phyloP scores from a whole-genome alignment of 2,329 filamentous ascomycete genomes.

The Sporothrix brunneoviolacea region DNA sequence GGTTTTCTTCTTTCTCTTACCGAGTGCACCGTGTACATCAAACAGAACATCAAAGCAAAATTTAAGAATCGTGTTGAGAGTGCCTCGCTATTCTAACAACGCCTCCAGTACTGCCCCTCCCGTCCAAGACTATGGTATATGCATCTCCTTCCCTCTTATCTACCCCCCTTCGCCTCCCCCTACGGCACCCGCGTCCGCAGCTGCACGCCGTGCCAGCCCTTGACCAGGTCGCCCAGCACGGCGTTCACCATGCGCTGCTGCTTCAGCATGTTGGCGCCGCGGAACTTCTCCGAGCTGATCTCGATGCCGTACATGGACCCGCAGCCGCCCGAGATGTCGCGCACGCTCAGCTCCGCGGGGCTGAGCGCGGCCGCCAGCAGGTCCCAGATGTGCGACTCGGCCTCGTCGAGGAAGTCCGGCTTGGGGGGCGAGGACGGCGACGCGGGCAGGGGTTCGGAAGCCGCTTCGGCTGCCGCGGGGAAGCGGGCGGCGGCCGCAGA shows the following conservation, averaged over 20 bases:
- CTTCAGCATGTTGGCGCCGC: slow-evolving; percentile 65
- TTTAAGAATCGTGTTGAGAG: no score
- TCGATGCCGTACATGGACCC: slow-evolving; percentile 84
- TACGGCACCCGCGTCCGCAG: slow-evolving; percentile 59
- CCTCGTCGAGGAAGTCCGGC: slow-evolving; percentile 45
- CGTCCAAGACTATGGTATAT: no score
- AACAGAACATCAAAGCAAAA: no score
- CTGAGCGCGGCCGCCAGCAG: slow-evolving; percentile 42
- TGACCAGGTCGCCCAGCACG: slow-evolving; percentile 66
- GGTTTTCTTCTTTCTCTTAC: neutral
- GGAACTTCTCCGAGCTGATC: slow-evolving; percentile 64
- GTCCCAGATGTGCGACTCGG: slow-evolving; percentile 54
- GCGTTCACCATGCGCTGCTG: slow-evolving; percentile 78
- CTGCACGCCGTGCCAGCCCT: slow-evolving; percentile 77
- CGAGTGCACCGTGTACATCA: no score
- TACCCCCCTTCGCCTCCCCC: neutral
- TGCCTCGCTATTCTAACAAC: no score
- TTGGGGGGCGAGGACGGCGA: slow-evolving; percentile 26
- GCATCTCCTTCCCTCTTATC: neutral
- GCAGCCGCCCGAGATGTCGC: slow-evolving; percentile 77
- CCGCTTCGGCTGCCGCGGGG: no score
- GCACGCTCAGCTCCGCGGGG: slow-evolving; percentile 54
- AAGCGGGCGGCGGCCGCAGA: neutral
- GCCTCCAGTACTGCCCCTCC: no score
- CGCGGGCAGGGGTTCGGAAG: neutral